These are phyloP conservation scores for Penicillium sp. DNA, from an alignment of 2,329 filamentous ascomycete genomes.

Conservation along the genomic window DNA sequence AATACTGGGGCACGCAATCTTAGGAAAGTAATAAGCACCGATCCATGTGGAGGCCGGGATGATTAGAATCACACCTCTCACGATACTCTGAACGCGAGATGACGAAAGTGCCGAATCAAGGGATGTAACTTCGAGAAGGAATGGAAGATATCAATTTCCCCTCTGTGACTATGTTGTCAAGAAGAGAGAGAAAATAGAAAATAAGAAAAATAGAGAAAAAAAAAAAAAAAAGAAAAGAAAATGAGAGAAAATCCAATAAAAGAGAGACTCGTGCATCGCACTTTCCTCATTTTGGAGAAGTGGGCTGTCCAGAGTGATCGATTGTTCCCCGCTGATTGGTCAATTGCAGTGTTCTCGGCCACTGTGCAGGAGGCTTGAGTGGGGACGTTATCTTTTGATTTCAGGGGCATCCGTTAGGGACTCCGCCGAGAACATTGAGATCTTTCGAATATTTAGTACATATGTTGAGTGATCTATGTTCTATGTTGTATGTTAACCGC, in stretches of 20 bases:
- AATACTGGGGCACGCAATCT: conserved; percentile 5
- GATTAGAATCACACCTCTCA: neutral
- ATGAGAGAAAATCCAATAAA: neutral
- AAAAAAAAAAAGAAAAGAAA: neutral
- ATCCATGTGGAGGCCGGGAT: conserved; percentile 5
- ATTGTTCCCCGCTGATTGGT: conserved; percentile 1
- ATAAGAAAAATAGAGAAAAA: neutral
- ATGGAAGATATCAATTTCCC: neutral
- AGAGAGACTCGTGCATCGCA: neutral
- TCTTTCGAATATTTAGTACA: neutral
- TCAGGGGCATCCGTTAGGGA: neutral
- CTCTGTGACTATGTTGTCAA: neutral
- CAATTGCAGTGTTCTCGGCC: neutral
- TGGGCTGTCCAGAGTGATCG: neutral
- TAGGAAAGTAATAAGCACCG: conserved; percentile 7
- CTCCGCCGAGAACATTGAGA: neutral
- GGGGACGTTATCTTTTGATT: neutral
- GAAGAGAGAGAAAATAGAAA: neutral
- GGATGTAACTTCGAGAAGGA: conserved; percentile 3
- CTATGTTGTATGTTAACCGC: too few relatives aligned
- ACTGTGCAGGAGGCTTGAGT: neutral
- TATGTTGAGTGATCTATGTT: too few relatives aligned
- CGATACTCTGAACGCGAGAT: conserved; percentile 3
- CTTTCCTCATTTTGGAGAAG: conserved; percentile 2
- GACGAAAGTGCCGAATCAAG: conserved; percentile 11